Evolutionary conservation across 495 filamentous ascomycete species (phyloP).

Genomic region (Sabuloglossum arenarium): DNA sequence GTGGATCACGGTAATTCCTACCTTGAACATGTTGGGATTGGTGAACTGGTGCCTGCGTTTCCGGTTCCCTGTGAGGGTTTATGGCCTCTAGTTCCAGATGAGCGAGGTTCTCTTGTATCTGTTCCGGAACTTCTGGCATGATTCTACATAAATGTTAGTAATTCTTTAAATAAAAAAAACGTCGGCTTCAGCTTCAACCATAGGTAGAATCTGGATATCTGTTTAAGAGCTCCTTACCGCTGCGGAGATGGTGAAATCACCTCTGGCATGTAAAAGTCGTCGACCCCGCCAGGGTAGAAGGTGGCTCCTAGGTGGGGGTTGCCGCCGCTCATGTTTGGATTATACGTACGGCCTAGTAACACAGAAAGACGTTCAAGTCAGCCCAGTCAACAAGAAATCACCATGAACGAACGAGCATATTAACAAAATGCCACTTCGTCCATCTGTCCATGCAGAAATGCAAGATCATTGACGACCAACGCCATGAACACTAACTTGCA

Average conservation of each 20-base stretch:
- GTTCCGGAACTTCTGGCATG: constrained; percentile 58
- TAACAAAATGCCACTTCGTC: background rate
- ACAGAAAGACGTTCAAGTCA: background rate
- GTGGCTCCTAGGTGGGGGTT: constrained; percentile 44
- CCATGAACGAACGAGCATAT: background rate
- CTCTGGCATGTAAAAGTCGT: constrained; percentile 67
- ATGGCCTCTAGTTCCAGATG: constrained; percentile 55
- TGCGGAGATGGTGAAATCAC: constrained; percentile 68
- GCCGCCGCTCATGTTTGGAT: background rate
- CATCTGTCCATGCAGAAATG: background rate
- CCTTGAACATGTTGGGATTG: constrained; percentile 9
- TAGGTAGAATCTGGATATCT: background rate
- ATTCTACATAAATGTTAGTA: constrained; percentile 23
- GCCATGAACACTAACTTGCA: too few species aligned
- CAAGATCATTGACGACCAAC: too few species aligned
- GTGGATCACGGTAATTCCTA: constrained; percentile 13
- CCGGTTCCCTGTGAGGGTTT: constrained; percentile 3
- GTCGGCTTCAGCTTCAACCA: background rate
- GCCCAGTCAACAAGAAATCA: background rate
- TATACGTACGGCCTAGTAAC: background rate
- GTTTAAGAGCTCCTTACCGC: constrained; percentile 35
- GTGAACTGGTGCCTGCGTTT: background rate
- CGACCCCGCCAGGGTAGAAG: constrained; percentile 71
- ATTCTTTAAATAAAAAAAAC: constrained; percentile 6
- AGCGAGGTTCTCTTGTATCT: constrained; percentile 82